A percentile compares a stretch with the other conserved stretches of the same genome.
Conservation (phyloP, 2,329 filamentous ascomycete species). For the Fusarium nygamai region DNA sequence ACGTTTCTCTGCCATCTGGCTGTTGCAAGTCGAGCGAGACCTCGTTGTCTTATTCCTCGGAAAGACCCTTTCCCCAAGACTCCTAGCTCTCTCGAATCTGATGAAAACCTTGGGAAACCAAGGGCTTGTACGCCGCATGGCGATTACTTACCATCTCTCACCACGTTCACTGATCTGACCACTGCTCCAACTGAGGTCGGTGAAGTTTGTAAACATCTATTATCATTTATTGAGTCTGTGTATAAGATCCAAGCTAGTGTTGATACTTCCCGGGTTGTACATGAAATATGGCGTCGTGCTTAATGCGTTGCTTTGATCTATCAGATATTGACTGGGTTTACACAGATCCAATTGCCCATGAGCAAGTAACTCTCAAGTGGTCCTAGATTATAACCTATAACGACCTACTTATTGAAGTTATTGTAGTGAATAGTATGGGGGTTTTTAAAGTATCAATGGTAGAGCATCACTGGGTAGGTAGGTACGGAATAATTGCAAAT, state of each 20-base stretch:
- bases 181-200: not conserved
- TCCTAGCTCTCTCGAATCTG: slow-evolving; percentile 60
- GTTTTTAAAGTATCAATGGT: not conserved
- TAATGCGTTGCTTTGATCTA: not conserved
- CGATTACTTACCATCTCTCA: slow-evolving; percentile 42
- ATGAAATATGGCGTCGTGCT: not conserved
- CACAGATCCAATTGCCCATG: not conserved
- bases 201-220: not conserved
- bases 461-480: not conserved
- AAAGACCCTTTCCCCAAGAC: slow-evolving; percentile 64
- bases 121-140: slow-evolving; percentile 62
- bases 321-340: not conserved
- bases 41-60: slow-evolving; percentile 45
- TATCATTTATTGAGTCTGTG: not conserved
- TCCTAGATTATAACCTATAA: not conserved
- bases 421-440: not conserved
- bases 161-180: not conserved
- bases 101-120: slow-evolving; percentile 59
- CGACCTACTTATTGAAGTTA: not conserved
- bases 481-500: not conserved
- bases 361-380: not conserved
- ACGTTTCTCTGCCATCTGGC: not conserved
- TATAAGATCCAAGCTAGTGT: not conserved
- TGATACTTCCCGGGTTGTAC: not conserved
- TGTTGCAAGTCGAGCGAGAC: not conserved